A percentile compares a stretch with the other conserved stretches of the same genome.
Conservation (phyloP, 2,329 filamentous ascomycete species). For the Fusarium burgessii region DNA sequence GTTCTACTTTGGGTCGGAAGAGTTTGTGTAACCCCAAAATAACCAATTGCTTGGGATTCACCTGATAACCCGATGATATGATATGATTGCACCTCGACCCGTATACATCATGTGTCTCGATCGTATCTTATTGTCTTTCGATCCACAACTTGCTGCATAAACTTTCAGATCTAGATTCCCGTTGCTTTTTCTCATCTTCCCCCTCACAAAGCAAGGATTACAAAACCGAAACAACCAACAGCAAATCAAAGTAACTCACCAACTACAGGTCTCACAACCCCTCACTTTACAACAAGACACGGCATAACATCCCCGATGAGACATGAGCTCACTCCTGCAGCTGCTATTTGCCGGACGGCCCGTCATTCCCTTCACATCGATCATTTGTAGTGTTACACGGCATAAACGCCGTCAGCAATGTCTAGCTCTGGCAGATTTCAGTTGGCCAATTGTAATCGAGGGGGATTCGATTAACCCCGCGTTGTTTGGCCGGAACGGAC, state of each 20-base stretch:
- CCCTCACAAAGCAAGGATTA: neutral
- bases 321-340: neutral
- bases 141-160: neutral
- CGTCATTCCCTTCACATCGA: neutral
- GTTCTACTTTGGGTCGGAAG: too few relatives aligned
- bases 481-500: constrained; percentile 32
- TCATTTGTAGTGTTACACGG: neutral
- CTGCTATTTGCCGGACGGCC: constrained; percentile 12
- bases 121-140: neutral
- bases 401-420: constrained; percentile 25
- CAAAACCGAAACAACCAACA: neutral
- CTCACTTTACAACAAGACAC: constrained; percentile 16
- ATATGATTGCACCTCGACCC: neutral
- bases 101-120: neutral
- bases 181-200: neutral
- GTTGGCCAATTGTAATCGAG: constrained; percentile 8
- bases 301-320: neutral
- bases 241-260: constrained; percentile 4
- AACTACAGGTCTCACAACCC: constrained; percentile 27
- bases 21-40: neutral
- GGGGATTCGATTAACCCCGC: constrained; percentile 14
- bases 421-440: constrained; percentile 13
- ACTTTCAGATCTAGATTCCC: neutral
- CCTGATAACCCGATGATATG: neutral
- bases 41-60: neutral